Conservation (phyloP, 2,329 filamentous ascomycete genomes). For the Hypoxylon sp. region DNA sequence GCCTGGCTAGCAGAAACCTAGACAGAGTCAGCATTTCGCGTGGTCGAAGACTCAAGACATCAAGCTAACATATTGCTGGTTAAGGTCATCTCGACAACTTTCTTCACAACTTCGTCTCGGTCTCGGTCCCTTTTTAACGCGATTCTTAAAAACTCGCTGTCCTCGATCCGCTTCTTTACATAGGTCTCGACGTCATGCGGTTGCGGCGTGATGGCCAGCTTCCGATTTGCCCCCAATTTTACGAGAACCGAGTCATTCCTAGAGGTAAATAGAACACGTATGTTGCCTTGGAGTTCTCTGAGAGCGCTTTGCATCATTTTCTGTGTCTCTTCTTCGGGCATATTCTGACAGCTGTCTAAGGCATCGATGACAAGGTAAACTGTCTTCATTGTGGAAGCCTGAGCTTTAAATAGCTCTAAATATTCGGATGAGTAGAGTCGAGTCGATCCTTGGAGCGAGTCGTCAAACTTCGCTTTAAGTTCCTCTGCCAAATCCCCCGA, state of each 20-base stretch:
- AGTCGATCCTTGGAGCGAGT: too few species aligned
- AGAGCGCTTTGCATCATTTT: constrained; percentile 12
- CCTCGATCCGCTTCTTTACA: constrained; percentile 10
- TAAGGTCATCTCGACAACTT: constrained; percentile 1
- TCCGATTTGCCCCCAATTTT: neutral
- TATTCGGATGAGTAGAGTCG: too few species aligned
- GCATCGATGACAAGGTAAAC: constrained; percentile 13
- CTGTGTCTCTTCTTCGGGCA: constrained; percentile 6
- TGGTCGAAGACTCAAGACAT: neutral
- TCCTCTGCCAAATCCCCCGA: too few species aligned
- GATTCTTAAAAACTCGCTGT: constrained; percentile 5
- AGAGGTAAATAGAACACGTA: constrained; percentile 3
- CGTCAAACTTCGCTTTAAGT: too few species aligned
- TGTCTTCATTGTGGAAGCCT: too few species aligned
- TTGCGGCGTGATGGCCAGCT: constrained; percentile 1
- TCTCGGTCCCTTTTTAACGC: neutral
- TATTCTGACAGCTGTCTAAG: constrained; percentile 12
- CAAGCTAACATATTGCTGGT: constrained; percentile 10
- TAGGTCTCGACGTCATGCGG: constrained; percentile 6
- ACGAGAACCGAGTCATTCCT: constrained; percentile 1
- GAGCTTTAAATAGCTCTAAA: too few species aligned
- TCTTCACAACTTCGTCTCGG: neutral
- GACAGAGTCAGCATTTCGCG: neutral
- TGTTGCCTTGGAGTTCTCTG: neutral
- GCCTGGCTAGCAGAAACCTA: too few species aligned